Base-by-base conservation (phyloP, 2,329 filamentous ascomycete species). In the Didymosphaeria variabile region DNA sequence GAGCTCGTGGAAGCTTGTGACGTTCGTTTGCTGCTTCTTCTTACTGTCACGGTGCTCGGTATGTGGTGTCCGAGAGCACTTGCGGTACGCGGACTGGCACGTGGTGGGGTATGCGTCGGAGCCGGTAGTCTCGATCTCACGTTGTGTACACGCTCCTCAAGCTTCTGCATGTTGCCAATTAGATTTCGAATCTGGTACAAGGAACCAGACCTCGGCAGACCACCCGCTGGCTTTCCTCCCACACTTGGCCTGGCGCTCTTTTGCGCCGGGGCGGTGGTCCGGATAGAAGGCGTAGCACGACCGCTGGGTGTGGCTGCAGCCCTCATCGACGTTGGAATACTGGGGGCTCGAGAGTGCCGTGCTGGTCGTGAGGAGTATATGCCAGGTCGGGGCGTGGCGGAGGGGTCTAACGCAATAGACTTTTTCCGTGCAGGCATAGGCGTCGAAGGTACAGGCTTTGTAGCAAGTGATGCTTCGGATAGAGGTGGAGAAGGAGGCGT, bases 151-250 rank as follows among this genome's bases (percentile, higher is more conserved):
- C 95, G 88, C 65, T 95, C 92, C 78, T 98, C 95, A 63, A 99
- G 89, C 68, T 93, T 92, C 79, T 97, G 93, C 93, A 98, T 97
- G 80, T 98, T 95, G 31, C 93, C 94, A 60, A 96, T 97, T 66
- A 99, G 88, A 32, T 90, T 91, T 66, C 94, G 92, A 72, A 99
- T 97, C 77, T 99, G 95, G 67, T 91, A 91, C 53, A 99, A 87
- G 1, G 95, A 98, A 64, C 87, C 85, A 32, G 88, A 89, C 62
- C 86, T 83, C 47, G 87, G 85, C 57, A 88, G 72, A 31, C 77
- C 76, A 57, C 70, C 74, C 59, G 68, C 73, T 83, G 88, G 63
- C 84, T 82, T 29, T 73, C 77, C 62, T 75, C 78, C 66, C 69
- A 77, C 64, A 72, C 79, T 64, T 81, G 82, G 63, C 80, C 84